Conservation (phyloP, 2,329 filamentous ascomycete species). For the Sordariomycetes sp. region DNA sequence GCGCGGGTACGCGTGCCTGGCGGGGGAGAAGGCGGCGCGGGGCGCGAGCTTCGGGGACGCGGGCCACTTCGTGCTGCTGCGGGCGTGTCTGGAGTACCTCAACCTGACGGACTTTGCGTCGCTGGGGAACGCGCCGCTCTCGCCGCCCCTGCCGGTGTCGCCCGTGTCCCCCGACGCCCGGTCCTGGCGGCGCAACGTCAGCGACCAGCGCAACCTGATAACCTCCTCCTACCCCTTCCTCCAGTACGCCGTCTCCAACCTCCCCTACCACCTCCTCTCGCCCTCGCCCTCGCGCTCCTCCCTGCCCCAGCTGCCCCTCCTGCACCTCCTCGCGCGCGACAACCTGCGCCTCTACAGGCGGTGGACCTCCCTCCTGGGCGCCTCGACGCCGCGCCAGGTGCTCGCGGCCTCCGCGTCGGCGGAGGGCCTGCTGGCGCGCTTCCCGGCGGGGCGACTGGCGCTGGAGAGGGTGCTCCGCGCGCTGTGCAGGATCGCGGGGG, state of each 20-base stretch:
- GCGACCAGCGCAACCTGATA: constrained; percentile 15
- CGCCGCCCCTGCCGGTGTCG: not conserved
- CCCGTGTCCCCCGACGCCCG: not conserved
- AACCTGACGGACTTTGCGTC: constrained; percentile 20
- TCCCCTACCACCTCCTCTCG: constrained; percentile 19
- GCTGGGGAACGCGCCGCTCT: constrained; percentile 11
- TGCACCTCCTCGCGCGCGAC: constrained; percentile 13
- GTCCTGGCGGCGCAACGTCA: constrained; percentile 9
- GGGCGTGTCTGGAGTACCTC: constrained; percentile 19
- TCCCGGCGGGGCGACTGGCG: constrained; percentile 17
- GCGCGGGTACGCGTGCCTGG: constrained; percentile 18
- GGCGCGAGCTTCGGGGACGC: constrained; percentile 14
- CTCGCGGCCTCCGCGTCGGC: constrained; percentile 10
- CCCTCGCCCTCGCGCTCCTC: constrained; percentile 18
- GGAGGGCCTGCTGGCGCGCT: constrained; percentile 13
- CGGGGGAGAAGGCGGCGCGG: constrained; percentile 1
- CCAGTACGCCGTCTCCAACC: constrained; percentile 18
- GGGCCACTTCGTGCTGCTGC: constrained; percentile 17
- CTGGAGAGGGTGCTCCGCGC: constrained; percentile 18
- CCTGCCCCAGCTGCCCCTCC: constrained; percentile 16
- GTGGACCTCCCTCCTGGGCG: constrained; percentile 18
- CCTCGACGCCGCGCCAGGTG: constrained; percentile 11
- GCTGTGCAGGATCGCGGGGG: constrained; percentile 5
- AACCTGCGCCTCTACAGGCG: constrained; percentile 19
- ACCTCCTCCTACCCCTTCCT: constrained; percentile 20